Conservation (phyloP, 805 yeast species). For the Jamesozyma rosinii region DNA sequence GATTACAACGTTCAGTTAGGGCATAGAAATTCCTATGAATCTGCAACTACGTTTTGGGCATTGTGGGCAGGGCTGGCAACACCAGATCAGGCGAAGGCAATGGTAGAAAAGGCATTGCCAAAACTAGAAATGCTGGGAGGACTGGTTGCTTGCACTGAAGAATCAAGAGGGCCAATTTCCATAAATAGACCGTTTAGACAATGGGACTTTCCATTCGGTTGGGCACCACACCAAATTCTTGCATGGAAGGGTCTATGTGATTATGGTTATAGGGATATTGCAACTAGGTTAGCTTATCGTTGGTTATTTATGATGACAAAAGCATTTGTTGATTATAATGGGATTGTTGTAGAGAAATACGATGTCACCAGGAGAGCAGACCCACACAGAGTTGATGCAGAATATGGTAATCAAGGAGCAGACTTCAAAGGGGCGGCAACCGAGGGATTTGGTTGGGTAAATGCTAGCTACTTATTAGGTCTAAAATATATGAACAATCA, state of each 20-base stretch:
- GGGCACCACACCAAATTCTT: conserved; percentile 96
- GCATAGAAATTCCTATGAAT: conserved; percentile 54
- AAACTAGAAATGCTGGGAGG: conserved; percentile 85
- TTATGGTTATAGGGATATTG: conserved; percentile 57
- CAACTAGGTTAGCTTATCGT: conserved; percentile 64
- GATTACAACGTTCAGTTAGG: conserved; percentile 65
- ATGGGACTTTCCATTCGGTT: conserved; percentile 96
- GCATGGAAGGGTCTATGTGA: conserved; percentile 79
- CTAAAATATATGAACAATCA: conserved; percentile 52
- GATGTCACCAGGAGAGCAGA: conserved; percentile 73
- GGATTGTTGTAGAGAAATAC: conserved; percentile 90
- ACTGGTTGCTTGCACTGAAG: conserved; percentile 67
- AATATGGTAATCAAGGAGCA: conserved; percentile 94
- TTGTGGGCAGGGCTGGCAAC: conserved; percentile 72
- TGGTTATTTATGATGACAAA: conserved; percentile 83
- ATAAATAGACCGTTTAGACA: conserved; percentile 76
- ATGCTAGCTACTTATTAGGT: conserved; percentile 72
- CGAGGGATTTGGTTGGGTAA: conserved; percentile 98
- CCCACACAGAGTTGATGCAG: conserved; percentile 88
- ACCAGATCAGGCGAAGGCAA: conserved; percentile 51
- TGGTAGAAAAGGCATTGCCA: conserved; percentile 49
- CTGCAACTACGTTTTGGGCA: conserved; percentile 87
- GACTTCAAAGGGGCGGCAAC: conserved; percentile 85
- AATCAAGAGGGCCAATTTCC: conserved; percentile 61
- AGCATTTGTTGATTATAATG: conserved; percentile 83